Percentiles rank a stretch among this genome's conserved stretches.
phyloP scores from a whole-genome alignment of 176 grass and related monocot species.

The Paspalum vaginatum region DNA sequence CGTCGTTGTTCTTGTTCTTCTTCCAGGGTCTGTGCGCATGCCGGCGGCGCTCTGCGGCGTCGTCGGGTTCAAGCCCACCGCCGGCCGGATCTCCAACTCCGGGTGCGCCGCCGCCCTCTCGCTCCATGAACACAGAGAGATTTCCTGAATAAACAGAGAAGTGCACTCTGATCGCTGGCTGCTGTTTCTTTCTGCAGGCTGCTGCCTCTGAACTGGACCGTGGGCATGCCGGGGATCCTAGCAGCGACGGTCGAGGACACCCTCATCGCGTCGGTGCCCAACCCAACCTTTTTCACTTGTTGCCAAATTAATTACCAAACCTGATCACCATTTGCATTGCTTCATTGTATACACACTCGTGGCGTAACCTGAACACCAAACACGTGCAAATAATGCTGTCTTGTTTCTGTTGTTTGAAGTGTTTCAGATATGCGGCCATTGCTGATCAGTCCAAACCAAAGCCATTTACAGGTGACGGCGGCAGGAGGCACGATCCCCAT shows the following conservation, averaged over 20 bases:
- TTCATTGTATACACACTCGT: no score
- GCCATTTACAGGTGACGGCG: constrained; percentile 46
- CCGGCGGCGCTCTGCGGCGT: constrained; percentile 85
- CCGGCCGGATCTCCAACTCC: constrained; percentile 65
- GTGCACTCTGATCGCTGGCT: no score
- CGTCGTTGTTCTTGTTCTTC: neutral
- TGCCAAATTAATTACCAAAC: neutral
- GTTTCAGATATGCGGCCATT: constrained; percentile 78
- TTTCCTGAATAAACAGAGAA: no score
- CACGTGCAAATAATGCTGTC: neutral
- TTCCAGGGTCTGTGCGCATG: constrained; percentile 84
- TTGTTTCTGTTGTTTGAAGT: neutral
- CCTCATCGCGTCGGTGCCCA: constrained; percentile 59
- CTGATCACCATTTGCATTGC: neutral
- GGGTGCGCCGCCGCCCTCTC: constrained; percentile 38
- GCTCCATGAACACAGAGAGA: no score
- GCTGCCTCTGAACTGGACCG: constrained; percentile 92
- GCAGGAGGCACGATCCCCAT: neutral
- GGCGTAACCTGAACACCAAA: no score
- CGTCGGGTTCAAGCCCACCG: constrained; percentile 88
- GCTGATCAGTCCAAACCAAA: constrained; percentile 37
- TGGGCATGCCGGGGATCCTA: constrained; percentile 86
- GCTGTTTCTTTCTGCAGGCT: constrained; percentile 48
- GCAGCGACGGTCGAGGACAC: constrained; percentile 83
- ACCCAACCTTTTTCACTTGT: neutral